Percentiles rank a stretch among this genome's conserved stretches.
Evolutionary conservation across 441 rosid genomes (phyloP).

Genomic region (Populus hybrid): DNA sequence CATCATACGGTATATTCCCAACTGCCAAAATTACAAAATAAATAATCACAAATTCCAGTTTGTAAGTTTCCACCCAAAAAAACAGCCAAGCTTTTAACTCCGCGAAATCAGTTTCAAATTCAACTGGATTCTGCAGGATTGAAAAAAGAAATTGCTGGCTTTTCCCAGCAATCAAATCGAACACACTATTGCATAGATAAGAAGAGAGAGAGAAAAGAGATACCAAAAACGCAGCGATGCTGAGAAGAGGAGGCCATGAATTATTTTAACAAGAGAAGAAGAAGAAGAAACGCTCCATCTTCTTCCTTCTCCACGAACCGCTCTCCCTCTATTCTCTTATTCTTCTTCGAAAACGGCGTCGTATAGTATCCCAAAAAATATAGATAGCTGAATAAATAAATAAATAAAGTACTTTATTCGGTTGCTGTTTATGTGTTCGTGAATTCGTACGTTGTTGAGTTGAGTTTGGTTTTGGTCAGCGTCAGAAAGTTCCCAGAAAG

Average conservation of each 20-base stretch:
- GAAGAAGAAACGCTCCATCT: not conserved
- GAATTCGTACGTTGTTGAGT: not conserved
- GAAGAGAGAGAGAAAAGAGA: constrained; percentile 10
- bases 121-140: not conserved
- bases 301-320: not conserved
- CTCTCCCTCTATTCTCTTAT: not conserved
- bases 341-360: not conserved
- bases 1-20: constrained; percentile 98
- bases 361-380: not conserved
- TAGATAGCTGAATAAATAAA: not conserved
- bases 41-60: not conserved
- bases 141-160: not conserved
- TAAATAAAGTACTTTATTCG: no score
- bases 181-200: not conserved
- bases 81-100: not conserved
- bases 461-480: not conserved
- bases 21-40: constrained; percentile 37
- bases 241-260: constrained; percentile 59
- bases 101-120: not conserved
- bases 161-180: not conserved
- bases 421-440: not conserved
- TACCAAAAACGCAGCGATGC: constrained; percentile 98
- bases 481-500: not conserved
- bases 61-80: not conserved
- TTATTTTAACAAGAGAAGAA: not conserved